phyloP scores from a whole-genome alignment of 2,329 filamentous ascomycete genomes.

The Diaporthe velutina region DNA sequence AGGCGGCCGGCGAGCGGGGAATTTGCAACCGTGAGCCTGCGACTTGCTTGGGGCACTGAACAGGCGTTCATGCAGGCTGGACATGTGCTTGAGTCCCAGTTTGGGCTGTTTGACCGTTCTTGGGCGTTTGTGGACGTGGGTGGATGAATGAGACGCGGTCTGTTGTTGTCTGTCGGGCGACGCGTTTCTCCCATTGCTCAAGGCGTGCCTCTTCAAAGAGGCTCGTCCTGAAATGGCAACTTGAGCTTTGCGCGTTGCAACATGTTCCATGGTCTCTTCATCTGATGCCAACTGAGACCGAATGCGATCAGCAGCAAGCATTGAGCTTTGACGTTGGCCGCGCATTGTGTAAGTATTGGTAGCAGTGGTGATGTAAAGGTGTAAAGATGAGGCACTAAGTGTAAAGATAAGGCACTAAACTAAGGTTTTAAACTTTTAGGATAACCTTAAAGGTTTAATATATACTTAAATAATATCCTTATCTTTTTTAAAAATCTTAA shows the following conservation, averaged over 20 bases:
- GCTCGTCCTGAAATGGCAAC: background rate
- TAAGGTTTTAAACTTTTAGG: too few species aligned
- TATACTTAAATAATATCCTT: too few species aligned
- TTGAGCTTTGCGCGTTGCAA: background rate
- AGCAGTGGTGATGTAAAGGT: background rate
- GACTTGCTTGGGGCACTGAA: constrained; percentile 40
- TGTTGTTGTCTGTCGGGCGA: background rate
- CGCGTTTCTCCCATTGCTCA: constrained; percentile 23
- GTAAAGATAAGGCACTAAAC: too few species aligned
- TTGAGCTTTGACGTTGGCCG: constrained; percentile 30
- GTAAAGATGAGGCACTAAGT: too few species aligned
- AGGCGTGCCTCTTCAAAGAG: constrained; percentile 1
- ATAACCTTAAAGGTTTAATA: too few species aligned
- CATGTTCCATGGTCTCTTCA: background rate
- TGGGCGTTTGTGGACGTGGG: constrained; percentile 11
- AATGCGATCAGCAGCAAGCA: constrained; percentile 34
- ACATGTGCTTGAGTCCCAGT: background rate
- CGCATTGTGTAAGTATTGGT: background rate
- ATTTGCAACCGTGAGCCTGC: constrained; percentile 38
- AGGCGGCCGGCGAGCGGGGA: constrained; percentile 38
- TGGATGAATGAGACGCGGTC: background rate
- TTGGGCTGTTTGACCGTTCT: background rate
- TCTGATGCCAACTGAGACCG: constrained; percentile 25
- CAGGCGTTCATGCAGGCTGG: constrained; percentile 42
- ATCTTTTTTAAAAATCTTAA: too few species aligned